Evolutionary conservation across 768 basidiomycete genomes (phyloP).

Genomic region (Exsudoporus frostii): DNA sequence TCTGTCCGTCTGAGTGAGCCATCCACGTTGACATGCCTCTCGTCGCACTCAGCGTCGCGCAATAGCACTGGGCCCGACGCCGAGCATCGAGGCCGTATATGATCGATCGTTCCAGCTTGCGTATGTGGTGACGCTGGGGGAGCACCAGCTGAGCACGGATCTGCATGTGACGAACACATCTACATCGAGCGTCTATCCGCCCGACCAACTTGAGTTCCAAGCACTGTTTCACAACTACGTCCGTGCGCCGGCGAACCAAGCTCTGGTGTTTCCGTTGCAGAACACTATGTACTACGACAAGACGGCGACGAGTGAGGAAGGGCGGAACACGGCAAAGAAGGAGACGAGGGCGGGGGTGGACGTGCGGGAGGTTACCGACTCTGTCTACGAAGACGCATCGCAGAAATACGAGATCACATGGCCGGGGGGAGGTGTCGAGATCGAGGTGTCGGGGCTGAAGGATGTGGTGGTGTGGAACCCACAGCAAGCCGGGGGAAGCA

Average conservation of each 20-base stretch:
- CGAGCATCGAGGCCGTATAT: constrained; percentile 57
- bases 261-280: constrained; percentile 62
- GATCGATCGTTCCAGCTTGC: constrained; percentile 63
- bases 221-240: constrained; percentile 93
- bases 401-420: constrained; percentile 57
- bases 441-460: constrained; percentile 56
- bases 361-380: constrained; percentile 67
- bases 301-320: constrained; percentile 56
- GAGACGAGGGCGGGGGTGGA: constrained; percentile 65
- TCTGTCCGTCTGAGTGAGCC: constrained; percentile 74
- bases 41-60: constrained; percentile 1
- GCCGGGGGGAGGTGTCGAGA: constrained; percentile 52
- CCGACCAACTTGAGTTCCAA: constrained; percentile 75
- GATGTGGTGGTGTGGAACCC: constrained; percentile 98
- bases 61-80: constrained; percentile 61
- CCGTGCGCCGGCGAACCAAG: constrained; percentile 55
- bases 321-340: constrained; percentile 44
- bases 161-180: constrained; percentile 78
- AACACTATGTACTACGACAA: constrained; percentile 78
- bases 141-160: constrained; percentile 71
- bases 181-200: constrained; percentile 33
- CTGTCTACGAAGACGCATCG: constrained; percentile 68
- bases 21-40: neutral
- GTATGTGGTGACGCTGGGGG: constrained; percentile 79
- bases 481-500: constrained; percentile 58